These are phyloP conservation scores for Lactarius evosmus DNA, from an alignment of 768 basidiomycete species.

Conservation along the genomic window DNA sequence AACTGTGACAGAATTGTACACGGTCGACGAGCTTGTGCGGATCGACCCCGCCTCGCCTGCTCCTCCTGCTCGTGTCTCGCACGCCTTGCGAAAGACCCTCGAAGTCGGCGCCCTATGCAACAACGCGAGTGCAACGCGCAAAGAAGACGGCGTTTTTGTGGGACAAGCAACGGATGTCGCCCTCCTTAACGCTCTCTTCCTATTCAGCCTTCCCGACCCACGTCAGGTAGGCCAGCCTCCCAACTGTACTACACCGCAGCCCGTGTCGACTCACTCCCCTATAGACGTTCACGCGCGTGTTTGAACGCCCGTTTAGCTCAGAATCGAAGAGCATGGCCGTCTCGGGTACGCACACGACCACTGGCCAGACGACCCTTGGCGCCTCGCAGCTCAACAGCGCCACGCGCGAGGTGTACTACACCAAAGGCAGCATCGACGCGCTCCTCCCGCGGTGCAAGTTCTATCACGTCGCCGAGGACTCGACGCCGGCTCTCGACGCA, in stretches of 20 bases:
- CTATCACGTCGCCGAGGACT: slow-evolving; percentile 88
- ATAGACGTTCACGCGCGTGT: slow-evolving; percentile 65
- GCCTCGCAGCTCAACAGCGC: slow-evolving; percentile 33
- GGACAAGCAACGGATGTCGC: slow-evolving; percentile 96
- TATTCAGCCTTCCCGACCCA: slow-evolving; percentile 66
- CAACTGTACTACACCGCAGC: not conserved
- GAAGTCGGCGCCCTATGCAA: slow-evolving; percentile 90
- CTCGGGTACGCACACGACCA: slow-evolving; percentile 61
- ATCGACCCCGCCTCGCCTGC: slow-evolving; percentile 55
- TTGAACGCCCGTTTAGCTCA: slow-evolving; percentile 88
- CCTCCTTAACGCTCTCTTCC: slow-evolving; percentile 68
- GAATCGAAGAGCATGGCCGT: slow-evolving; percentile 94
- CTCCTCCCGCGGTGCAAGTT: slow-evolving; percentile 83
- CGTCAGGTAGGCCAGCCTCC: slow-evolving; percentile 53
- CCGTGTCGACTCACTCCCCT: slow-evolving; percentile 1
- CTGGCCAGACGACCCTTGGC: slow-evolving; percentile 27
- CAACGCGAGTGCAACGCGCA: slow-evolving; percentile 59
- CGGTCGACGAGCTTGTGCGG: slow-evolving; percentile 75
- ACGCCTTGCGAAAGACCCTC: slow-evolving; percentile 69
- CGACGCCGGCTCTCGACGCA: slow-evolving; percentile 74
- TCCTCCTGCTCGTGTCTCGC: slow-evolving; percentile 45
- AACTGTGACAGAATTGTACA: slow-evolving; percentile 87
- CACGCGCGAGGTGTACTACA: slow-evolving; percentile 75
- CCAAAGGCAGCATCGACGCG: slow-evolving; percentile 89
- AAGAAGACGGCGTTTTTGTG: slow-evolving; percentile 66